Conservation (phyloP, 2,329 filamentous ascomycete species). For the Stachybotrys echinatus region DNA sequence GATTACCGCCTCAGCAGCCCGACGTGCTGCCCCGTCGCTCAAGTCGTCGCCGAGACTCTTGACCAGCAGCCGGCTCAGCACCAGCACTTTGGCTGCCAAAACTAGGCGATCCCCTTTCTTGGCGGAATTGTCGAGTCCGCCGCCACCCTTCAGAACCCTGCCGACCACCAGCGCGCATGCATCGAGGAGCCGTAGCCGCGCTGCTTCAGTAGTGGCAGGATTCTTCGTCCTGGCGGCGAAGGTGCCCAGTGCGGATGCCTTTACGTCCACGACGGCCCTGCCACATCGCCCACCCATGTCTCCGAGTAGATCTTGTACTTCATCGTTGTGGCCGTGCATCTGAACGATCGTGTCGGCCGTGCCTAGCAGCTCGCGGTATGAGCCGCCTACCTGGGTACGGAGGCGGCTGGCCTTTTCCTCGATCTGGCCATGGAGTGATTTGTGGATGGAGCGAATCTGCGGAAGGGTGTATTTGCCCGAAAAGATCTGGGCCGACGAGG, state of each 20-base stretch:
- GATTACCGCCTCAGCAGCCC: constrained; percentile 53
- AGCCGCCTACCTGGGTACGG: constrained; percentile 58
- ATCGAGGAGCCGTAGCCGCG: constrained; percentile 44
- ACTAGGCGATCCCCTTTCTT: constrained; percentile 46
- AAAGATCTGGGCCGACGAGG: constrained; percentile 50
- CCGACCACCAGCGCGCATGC: constrained; percentile 45
- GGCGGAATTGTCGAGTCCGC: constrained; percentile 18
- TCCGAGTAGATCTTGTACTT: constrained; percentile 65
- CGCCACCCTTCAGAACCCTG: constrained; percentile 39
- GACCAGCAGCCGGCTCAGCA: constrained; percentile 69
- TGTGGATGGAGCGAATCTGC: constrained; percentile 59
- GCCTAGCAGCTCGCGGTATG: constrained; percentile 83
- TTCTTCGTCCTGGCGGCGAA: constrained; percentile 31
- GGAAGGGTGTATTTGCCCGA: constrained; percentile 52
- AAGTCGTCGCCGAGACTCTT: constrained; percentile 60
- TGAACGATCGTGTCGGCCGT: constrained; percentile 91
- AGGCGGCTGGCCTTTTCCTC: constrained; percentile 59
- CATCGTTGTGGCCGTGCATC: constrained; percentile 75
- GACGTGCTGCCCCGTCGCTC: constrained; percentile 24
- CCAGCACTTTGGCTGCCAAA: constrained; percentile 64
- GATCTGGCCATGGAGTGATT: constrained; percentile 50
- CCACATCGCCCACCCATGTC: constrained; percentile 75
- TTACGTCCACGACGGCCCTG: constrained; percentile 61
- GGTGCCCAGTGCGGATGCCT: constrained; percentile 50
- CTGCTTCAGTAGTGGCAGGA: constrained; percentile 25